These are phyloP conservation scores for Gossypium aridum DNA, from an alignment of 441 rosid genomes.

Conservation along the genomic window DNA sequence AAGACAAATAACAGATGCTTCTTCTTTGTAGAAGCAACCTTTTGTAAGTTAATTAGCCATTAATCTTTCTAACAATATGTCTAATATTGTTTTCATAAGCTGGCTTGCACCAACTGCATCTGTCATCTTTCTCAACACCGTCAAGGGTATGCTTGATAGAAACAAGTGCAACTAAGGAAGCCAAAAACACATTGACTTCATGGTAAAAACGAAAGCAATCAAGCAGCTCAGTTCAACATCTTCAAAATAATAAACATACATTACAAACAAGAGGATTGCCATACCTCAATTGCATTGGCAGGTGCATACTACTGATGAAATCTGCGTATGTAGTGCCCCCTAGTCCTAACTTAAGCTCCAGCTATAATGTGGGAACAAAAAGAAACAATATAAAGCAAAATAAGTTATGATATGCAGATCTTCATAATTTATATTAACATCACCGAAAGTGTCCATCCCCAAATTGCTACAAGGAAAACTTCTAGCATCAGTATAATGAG, in stretches of 20 bases:
- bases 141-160: neutral
- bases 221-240: neutral
- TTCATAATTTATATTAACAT: neutral
- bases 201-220: neutral
- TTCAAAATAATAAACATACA: neutral
- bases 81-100: neutral
- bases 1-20: neutral
- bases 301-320: constrained; percentile 65
- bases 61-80: neutral
- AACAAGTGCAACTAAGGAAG: neutral
- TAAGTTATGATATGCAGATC: neutral
- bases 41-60: neutral
- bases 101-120: neutral
- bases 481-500: neutral
- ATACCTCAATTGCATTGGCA: constrained; percentile 94
- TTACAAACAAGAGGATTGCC: neutral
- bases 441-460: neutral
- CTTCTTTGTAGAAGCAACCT: neutral
- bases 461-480: neutral
- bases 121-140: neutral
- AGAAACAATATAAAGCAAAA: neutral
- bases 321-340: constrained; percentile 94
- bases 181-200: neutral
- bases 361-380: constrained; percentile 33
- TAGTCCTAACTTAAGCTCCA: constrained; percentile 89